Conservation (phyloP, 2,329 filamentous ascomycete genomes). For the Aphanoascus verrucosus region DNA sequence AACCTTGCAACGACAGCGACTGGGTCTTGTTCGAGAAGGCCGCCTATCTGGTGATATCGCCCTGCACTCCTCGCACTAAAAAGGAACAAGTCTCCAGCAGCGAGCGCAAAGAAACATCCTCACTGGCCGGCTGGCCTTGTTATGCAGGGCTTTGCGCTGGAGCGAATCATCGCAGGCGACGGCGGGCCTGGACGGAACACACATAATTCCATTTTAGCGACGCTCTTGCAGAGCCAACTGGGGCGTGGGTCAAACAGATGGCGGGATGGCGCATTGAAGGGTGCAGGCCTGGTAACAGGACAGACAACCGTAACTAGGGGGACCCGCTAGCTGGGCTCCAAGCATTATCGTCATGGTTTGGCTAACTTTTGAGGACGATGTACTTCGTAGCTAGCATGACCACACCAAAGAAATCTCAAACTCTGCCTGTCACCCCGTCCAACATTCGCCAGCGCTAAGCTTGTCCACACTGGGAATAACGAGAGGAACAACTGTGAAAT, state of each 20-base stretch:
- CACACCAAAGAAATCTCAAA: too few relatives aligned
- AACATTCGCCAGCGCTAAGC: conserved; percentile 11
- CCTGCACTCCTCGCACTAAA: background rate
- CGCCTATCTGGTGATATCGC: background rate
- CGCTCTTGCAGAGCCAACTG: conserved; percentile 3
- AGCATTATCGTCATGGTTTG: too few relatives aligned
- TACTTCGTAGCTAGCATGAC: too few relatives aligned
- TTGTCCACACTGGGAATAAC: background rate
- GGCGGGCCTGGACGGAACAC: conserved; percentile 1
- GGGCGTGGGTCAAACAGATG: conserved; percentile 13
- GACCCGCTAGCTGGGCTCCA: background rate
- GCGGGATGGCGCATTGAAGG: conserved; percentile 11
- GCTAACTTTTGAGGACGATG: too few relatives aligned
- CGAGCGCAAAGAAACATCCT: conserved; percentile 4
- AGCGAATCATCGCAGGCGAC: conserved; percentile 4
- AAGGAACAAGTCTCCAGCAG: background rate
- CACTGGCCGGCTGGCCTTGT: background rate
- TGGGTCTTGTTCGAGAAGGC: background rate
- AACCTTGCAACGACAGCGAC: background rate
- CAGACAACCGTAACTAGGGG: conserved; percentile 2
- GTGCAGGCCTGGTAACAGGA: background rate
- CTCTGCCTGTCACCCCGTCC: background rate
- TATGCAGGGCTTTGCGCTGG: conserved; percentile 8
- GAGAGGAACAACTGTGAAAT: background rate
- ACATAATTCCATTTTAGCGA: conserved; percentile 3